Base-by-base conservation (phyloP, 805 yeast species). In the Saturnispora serradocipensis region DNA sequence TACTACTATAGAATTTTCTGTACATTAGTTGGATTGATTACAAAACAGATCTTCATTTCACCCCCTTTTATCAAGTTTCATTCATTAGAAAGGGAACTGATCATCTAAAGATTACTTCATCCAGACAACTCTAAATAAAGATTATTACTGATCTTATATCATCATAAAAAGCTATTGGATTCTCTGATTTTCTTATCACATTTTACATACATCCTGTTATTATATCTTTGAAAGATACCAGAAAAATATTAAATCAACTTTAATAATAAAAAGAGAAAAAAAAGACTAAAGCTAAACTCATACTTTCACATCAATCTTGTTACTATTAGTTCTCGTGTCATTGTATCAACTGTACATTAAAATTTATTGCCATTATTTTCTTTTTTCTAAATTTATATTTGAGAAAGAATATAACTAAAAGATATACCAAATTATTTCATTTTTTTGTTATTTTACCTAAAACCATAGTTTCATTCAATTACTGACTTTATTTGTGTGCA, bases 321-420 rank as follows among this genome's bases (percentile, higher is more conserved):
- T 38, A 49, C 25, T 44, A 49, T 49, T 49, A 49, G 52, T 27
- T 44, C 38, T 25, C 25, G 24, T 47, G 50, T 43, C 47, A 48
- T 48, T 48, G 51, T 44, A 38, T 49, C 45, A 44, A 36, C 48
- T 49, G 52, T 49, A 49, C 48, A 44, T 25, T 49, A 49, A 40
- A 40, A 24, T 22, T 13, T 40, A 13, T 13, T 40, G n/a, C 22
- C 16, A 40, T 40, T 5, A 25, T 10, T 25, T 24, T 40, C 11
- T 24, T 24, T 40, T 25, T 13, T 40, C 25, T 25, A 10, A n/a
- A 15, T n/a, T 8, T 13, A 13, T 25, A 40, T 22, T 40, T 40
- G 25, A 40, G 11, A 40, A 25, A 24, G 27, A 43, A 24, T 28
- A 5, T 30, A 11, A 13, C 34, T 13, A 43, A 43, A 43, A 43